Base-by-base conservation (phyloP, 805 yeast genomes). In the Hemisphaericaspora nanyangensis region DNA sequence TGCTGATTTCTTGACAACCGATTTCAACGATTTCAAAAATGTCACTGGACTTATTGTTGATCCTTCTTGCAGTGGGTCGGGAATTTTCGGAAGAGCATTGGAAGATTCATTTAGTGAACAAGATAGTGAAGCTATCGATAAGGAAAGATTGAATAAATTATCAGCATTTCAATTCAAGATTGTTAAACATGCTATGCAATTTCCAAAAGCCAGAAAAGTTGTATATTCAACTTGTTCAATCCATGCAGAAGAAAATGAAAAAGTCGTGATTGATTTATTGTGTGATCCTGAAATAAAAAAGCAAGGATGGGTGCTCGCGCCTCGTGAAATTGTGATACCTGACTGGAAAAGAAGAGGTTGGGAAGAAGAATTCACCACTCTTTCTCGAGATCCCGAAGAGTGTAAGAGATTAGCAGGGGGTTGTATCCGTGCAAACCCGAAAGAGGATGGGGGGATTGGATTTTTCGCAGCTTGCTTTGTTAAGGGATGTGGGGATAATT, bases 1-100 rank as follows among this genome's bases (percentile, higher is more conserved):
- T 36, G 78, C 82, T 12, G 95, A 85, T 59, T 85, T 85, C 55
- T 82, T 89, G 7, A 54, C 69, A 3, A 63, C 76, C 2, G 65
- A 72, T 17, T 85, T 93, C 0, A 50, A 50, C 1, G 83, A 82
- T 33, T 85, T 70, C 44, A 65, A 73, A 1, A 73, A 76, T 13
- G 84, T 88, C 4, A 80, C 87, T 0, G 96, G 95, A 0, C 64
- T 93, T 30, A 70, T 93, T 2, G 95, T 93, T 3, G 99, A 93
- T 60, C 99, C 99, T 0, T 87, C 96, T 3, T 93, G 99, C 60
- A 88, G 96, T 17, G 99, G 99, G 0, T 84, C 95, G 34, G 99
- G 99, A 3, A 93, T 93, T 30, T 91, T 91, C 65, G 96, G 97
- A n/a, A 68, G 95, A 27, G 85, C 82, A 2, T 64, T 74, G 42